These are phyloP conservation scores for Spiraea crenata DNA, from an alignment of 331 rosid genomes.

Conservation along the genomic window DNA sequence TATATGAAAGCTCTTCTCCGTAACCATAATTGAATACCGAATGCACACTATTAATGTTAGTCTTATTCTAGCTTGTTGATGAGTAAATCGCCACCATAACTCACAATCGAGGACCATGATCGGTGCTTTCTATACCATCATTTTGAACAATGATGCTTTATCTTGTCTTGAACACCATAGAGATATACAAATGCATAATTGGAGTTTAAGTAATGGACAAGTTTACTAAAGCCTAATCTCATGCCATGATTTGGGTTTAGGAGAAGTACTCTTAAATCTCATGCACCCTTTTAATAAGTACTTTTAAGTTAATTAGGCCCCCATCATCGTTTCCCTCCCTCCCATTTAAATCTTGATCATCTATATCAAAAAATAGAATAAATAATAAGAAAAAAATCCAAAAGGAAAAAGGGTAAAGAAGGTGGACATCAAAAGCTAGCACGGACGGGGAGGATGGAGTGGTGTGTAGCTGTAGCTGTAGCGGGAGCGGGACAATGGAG, in stretches of 20 bases:
- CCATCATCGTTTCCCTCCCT: neutral
- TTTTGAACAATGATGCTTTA: neutral
- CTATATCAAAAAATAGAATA: neutral
- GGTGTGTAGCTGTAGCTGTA: neutral
- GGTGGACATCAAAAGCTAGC: slow-evolving; percentile 14
- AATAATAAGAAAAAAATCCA: neutral
- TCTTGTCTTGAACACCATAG: neutral
- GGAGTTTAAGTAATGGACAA: slow-evolving; percentile 17
- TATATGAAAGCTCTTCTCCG: too few relatives aligned
- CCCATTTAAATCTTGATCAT: neutral
- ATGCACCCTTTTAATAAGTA: neutral
- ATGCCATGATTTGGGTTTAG: slow-evolving; percentile 7
- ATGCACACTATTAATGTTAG: too few relatives aligned
- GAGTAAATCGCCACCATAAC: neutral
- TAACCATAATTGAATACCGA: too few relatives aligned
- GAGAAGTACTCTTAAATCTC: neutral
- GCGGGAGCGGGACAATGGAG: too few relatives aligned
- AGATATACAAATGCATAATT: neutral
- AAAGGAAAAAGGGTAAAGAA: neutral
- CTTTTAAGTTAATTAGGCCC: neutral
- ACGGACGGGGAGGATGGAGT: slow-evolving; percentile 23
- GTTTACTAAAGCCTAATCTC: slow-evolving; percentile 15
- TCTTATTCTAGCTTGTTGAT: too few relatives aligned
- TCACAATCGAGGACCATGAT: neutral
- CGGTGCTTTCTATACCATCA: neutral